Evolutionary conservation across 106 monocot genomes (phyloP), one percentile per base, ranked within the genome.

Genomic region (Acorus gramineus): DNA sequence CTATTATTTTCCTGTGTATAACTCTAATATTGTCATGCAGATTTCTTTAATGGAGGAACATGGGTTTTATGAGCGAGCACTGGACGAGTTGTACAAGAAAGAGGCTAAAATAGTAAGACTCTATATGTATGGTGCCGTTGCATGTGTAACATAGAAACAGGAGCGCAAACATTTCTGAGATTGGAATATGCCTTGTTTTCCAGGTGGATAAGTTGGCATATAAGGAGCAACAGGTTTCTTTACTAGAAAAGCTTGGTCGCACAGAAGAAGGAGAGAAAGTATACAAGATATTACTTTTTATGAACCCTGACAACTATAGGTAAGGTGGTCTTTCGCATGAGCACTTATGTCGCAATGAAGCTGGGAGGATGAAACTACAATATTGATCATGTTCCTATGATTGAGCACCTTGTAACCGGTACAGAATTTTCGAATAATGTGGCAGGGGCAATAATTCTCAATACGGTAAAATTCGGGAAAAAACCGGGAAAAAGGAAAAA

Each of bases 261-360:
- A 44, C 74, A 7, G 78, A 80, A 57, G 85, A 91, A 59, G 90
- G 80, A 55, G 96, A 96, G 73, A 91, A 85, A 75, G 74, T 87
- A 55, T 91, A 87, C 64, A 82, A 77, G 68, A 69, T 71, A 44
- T 67, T 96, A 47, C 90, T 96, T 63, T 65, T 70, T 57, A 91
- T 96, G 96, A 96, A 96, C 81, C 72, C 96, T 72, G 96, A 91
- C 62, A 91, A 96, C 77, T 91, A 96, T 75, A 77, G 72, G 96
- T 91, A 85, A 66, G 73, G 65, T 66, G 42, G 55, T 69, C 28
- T 28, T 28, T 28, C 28, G 28, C 28, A 28, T 28, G 28, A 28
- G 28, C 28, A 28, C 28, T 28, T 28, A 28, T 28, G 28, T 28
- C 1, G 28, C 28, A 28, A 28, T 1, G 28, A 28, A 28, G 28